Base-by-base conservation (phyloP, 768 basidiomycete species). In the Tephrocybe sp. region DNA sequence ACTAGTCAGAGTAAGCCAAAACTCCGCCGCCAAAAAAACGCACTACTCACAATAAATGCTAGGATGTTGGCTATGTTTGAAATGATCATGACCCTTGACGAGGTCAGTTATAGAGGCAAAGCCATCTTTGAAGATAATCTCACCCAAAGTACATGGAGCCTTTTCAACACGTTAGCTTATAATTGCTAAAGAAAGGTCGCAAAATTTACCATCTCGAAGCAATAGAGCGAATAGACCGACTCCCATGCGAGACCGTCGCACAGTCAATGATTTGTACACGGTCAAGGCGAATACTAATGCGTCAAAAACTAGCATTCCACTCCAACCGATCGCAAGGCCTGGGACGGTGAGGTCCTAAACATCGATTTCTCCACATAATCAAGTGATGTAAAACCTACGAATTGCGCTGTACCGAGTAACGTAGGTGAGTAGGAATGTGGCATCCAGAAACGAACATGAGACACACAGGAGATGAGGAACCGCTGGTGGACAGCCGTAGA, bases 141-240 rank as follows among this genome's bases (percentile, higher is more conserved):
- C 49, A 73, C 73, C 63, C 66, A 52, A 72, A 74, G 55, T 75
- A 74, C 7, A 74, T 50, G 2, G 71, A 61, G 10, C 72, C 74
- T 74, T 41, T 26, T 26, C 3, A 26, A 7, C 26, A 26, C 26
- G 7, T 26, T 4, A 26, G 26, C 26, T 26, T 3, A 26, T 26
- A 7, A 4, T 26, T 7, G 26, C 41, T 39, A 35, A 45, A 49
- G 14, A 23, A 13, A 22, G 43, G 16, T 17, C 22, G 16, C 11
- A 20, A 20, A 4, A 42, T 45, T 11, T 42, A 73, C 74, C 75
- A 62, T 76, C 74, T 33, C 74, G 67, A 16, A 74, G 45, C 14
- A 77, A 53, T 16, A 73, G 51, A 26, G 49, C 52, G n/a, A 73
- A n/a, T 47, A 77, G 49, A 9, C 51, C 61, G 13, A 61, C 49